Base-by-base conservation (phyloP, 202 grass and related monocot genomes). In the Panicum hallii region DNA sequence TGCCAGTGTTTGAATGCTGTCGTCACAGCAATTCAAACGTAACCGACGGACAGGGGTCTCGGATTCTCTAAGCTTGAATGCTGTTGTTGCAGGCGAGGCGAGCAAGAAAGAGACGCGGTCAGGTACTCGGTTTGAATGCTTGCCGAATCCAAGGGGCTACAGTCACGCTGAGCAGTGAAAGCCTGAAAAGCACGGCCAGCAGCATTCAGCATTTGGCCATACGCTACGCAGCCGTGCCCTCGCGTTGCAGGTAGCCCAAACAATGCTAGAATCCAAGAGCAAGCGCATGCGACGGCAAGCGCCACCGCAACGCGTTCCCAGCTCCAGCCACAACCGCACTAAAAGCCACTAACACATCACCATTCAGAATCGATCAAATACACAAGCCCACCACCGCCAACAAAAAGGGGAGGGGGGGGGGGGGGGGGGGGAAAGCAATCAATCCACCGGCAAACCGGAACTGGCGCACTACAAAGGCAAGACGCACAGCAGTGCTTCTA, bases 141-240 rank as follows among this genome's bases (percentile, higher is more conserved):
- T 13, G 64, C 53, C 9, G 75, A 86, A 73, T 79, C 43, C 55
- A 66, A 47, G 52, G 52, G 13, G 80, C 80, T 80, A 84, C 75
- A 84, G 89, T 84, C 45, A 65, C 70, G 41, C 32, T 63, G 80
- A 87, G 69, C 69, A 80, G 84, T 84, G 70, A 70, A 77, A 74
- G n/a, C 23, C 68, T 79, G 74, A 4, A 69, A 49, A 64, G 19
- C 36, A 44, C 16, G 28, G 56, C 38, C 32, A n/a, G 65, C 72
- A 79, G 67, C 30, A 4, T 54, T 56, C 47, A 57, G n/a, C 8
- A 32, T 20, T 28, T 61, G 43, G 42, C 87, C 40, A 9, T 38
- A 20, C 13, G 22, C 46, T 42, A 15, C 9, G 34, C 82, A 57
- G 36, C 20, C n/a, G 34, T 20, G 63, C 32, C 30, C 30, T 34